phyloP scores from a whole-genome alignment of 495 filamentous ascomycete genomes.

The Bacidia rubella region DNA sequence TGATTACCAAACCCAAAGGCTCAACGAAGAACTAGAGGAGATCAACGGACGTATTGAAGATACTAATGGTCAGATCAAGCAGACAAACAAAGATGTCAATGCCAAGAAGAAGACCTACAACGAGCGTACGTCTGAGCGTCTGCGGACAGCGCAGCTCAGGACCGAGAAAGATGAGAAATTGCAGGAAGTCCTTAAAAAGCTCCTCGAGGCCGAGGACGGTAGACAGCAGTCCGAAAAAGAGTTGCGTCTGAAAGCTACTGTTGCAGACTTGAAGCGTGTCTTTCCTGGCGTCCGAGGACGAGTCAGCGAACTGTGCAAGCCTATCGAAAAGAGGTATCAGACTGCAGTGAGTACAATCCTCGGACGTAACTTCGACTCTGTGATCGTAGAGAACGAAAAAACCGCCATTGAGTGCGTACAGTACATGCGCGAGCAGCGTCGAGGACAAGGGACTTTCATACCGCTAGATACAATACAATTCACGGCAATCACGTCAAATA shows the following conservation, averaged over 20 bases:
- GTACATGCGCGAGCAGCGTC: constrained; percentile 78
- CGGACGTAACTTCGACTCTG: constrained; percentile 82
- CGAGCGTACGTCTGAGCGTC: constrained; percentile 67
- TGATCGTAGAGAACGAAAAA: constrained; percentile 94
- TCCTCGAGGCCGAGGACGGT: constrained; percentile 70
- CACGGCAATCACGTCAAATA: constrained; percentile 68
- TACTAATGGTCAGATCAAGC: constrained; percentile 45
- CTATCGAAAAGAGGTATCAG: constrained; percentile 90
- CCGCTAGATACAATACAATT: constrained; percentile 96
- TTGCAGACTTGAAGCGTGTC: constrained; percentile 74
- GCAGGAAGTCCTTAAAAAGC: constrained; percentile 59
- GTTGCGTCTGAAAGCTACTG: constrained; percentile 56
- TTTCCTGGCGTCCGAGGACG: constrained; percentile 86
- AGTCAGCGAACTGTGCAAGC: constrained; percentile 83
- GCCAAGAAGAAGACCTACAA: constrained; percentile 85
- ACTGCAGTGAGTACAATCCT: constrained; percentile 86
- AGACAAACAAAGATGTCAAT: constrained; percentile 63
- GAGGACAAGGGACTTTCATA: constrained; percentile 78
- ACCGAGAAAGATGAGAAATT: constrained; percentile 89
- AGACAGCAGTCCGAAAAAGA: constrained; percentile 76
- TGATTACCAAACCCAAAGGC: constrained; percentile 55
- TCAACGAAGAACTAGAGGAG: constrained; percentile 56
- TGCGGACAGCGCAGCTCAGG: constrained; percentile 59
- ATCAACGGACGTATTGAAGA: constrained; percentile 53
- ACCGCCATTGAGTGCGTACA: constrained; percentile 88